Conservation (phyloP, 192 early-diverging fungal genomes). For the Obelidium mucronatum region DNA sequence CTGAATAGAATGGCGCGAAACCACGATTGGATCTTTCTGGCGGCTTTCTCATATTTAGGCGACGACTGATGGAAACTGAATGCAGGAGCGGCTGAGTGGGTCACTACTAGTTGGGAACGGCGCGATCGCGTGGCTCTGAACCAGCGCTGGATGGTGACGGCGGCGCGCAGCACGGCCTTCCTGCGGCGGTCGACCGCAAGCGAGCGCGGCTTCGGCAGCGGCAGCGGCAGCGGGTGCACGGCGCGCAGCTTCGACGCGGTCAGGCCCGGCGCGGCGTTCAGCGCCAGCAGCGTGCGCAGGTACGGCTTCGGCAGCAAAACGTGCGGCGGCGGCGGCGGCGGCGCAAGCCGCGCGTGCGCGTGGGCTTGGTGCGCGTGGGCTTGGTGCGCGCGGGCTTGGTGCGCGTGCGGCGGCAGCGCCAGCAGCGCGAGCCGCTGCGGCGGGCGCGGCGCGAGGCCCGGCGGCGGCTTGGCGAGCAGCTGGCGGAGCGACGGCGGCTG, state of each 20-base stretch:
- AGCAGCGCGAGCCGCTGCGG: too few species aligned
- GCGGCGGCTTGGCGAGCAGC: too few species aligned
- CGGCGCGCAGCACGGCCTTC: background rate
- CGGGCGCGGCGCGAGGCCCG: too few species aligned
- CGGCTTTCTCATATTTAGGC: background rate
- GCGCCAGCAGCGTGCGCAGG: background rate
- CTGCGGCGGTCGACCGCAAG: background rate
- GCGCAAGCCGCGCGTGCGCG: too few species aligned
- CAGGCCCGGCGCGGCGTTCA: background rate
- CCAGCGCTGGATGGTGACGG: background rate
- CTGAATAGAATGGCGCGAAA: background rate
- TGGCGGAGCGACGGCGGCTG: too few species aligned
- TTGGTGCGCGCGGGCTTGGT: too few species aligned
- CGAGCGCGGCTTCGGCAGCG: background rate
- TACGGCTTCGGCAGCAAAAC: background rate
- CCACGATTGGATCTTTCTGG: background rate
- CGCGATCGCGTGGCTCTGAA: background rate
- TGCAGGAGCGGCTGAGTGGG: background rate
- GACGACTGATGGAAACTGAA: too few species aligned
- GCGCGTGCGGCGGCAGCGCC: too few species aligned
- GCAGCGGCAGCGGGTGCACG: background rate
- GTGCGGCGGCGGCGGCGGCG: too few species aligned
- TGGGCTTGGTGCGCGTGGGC: too few species aligned
- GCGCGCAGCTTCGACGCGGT: background rate
- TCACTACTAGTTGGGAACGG: background rate